Percentiles rank a stretch among this genome's conserved stretches.
Conservation (phyloP, 495 filamentous ascomycete genomes). For the Penicillium soppii region DNA sequence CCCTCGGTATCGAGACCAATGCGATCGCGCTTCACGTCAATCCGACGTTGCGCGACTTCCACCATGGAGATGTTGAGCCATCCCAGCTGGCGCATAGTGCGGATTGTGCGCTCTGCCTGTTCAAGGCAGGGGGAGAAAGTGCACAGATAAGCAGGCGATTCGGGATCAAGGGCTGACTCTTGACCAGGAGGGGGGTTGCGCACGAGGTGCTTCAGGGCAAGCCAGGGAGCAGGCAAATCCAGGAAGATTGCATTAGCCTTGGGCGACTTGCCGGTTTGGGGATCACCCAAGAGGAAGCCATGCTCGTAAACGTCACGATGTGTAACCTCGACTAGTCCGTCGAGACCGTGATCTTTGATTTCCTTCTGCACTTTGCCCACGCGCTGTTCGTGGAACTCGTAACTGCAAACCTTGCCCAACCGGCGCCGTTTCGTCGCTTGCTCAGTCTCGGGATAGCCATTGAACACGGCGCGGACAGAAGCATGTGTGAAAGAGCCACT, state of each 20-base stretch:
- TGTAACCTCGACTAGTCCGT: conserved; percentile 72
- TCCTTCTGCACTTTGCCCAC: conserved; percentile 71
- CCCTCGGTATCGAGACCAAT: conserved; percentile 63
- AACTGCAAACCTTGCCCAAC: conserved; percentile 83
- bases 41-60: conserved; percentile 70
- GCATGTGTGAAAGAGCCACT: conserved; percentile 97
- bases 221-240: conserved; percentile 90
- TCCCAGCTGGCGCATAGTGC: conserved; percentile 69
- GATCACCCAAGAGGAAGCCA: conserved; percentile 65
- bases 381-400: conserved; percentile 84
- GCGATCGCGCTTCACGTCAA: conserved; percentile 82
- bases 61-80: conserved; percentile 95
- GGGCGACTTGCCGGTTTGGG: conserved; percentile 52
- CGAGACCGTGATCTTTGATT: conserved; percentile 70
- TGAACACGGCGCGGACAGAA: conserved; percentile 81
- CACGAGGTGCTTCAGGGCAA: conserved; percentile 81
- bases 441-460: conserved; percentile 59
- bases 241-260: conserved; percentile 83
- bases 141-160: conserved; percentile 69
- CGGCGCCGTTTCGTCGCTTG: conserved; percentile 28
- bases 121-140: conserved; percentile 97
- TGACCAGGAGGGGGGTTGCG: conserved; percentile 48
- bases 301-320: conserved; percentile 89
- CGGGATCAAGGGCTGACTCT: conserved; percentile 67
- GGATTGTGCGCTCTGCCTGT: conserved; percentile 82